A percentile compares a stretch with the other conserved stretches of the same genome.
Evolutionary conservation across 2,329 filamentous ascomycete species (phyloP).

Genomic region (Talaromyces funiculosus): DNA sequence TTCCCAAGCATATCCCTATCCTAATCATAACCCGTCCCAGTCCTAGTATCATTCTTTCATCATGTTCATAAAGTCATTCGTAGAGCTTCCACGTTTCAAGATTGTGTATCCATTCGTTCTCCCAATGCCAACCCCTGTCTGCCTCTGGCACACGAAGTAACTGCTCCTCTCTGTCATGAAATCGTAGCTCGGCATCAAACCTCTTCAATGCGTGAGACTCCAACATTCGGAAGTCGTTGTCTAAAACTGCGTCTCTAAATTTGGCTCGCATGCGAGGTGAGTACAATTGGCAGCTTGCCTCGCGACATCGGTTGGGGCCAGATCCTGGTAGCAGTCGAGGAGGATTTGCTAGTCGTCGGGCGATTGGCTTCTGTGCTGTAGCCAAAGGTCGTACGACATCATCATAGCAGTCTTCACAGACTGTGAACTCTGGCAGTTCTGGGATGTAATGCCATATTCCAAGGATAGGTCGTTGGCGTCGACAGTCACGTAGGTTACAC

Average conservation of each 20-base stretch:
- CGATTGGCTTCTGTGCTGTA: conserved; percentile 50
- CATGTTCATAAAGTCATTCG: conserved; percentile 35
- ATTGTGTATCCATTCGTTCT: conserved; percentile 44
- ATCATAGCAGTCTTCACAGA: conserved; percentile 83
- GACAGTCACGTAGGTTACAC: conserved; percentile 57
- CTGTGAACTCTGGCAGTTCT: conserved; percentile 67
- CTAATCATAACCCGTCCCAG: background rate
- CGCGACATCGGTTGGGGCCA: conserved; percentile 28
- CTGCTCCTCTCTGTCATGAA: conserved; percentile 51
- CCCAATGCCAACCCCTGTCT: conserved; percentile 51
- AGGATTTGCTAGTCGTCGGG: conserved; percentile 59
- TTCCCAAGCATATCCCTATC: background rate
- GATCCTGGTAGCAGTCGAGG: conserved; percentile 54
- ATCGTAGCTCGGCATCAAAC: conserved; percentile 53
- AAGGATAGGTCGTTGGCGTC: conserved; percentile 56
- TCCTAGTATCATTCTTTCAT: background rate
- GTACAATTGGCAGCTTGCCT: conserved; percentile 69
- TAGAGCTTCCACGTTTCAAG: conserved; percentile 49
- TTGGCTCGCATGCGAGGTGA: conserved; percentile 70
- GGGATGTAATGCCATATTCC: conserved; percentile 75
- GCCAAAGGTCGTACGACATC: conserved; percentile 68
- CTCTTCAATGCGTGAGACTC: conserved; percentile 56
- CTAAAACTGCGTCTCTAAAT: conserved; percentile 61
- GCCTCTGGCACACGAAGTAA: conserved; percentile 50
- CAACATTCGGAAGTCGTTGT: conserved; percentile 62